phyloP scores from a whole-genome alignment of 257 asterid genomes.

The Solanum lycopersicoides region DNA sequence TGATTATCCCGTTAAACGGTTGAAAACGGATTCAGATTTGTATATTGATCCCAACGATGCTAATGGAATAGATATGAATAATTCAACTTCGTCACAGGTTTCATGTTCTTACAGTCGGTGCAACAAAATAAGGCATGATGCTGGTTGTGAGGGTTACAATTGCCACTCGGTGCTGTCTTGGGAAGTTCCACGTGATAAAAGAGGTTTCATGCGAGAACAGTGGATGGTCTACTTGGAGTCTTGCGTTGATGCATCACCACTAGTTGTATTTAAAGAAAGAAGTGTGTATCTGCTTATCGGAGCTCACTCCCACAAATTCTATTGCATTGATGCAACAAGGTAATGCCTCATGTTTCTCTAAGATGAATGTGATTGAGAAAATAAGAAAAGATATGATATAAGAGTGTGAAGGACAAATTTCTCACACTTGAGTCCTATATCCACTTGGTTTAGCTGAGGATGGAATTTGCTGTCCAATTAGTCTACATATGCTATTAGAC shows the following conservation, averaged over 20 bases:
- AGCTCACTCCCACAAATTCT: slow-evolving; percentile 78
- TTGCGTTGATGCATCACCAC: slow-evolving; percentile 97
- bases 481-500: neutral
- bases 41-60: slow-evolving; percentile 6
- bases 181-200: slow-evolving; percentile 29
- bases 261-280: slow-evolving; percentile 53
- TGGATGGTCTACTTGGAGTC: slow-evolving; percentile 78
- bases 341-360: slow-evolving; percentile 5
- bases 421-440: neutral
- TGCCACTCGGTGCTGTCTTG: slow-evolving; percentile 21
- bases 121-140: slow-evolving; percentile 53
- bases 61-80: slow-evolving; percentile 12
- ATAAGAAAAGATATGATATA: neutral
- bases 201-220: slow-evolving; percentile 35
- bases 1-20: slow-evolving; percentile 30
- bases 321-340: slow-evolving; percentile 67
- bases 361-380: neutral
- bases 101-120: slow-evolving; percentile 67
- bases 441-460: neutral
- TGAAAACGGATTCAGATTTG: slow-evolving; percentile 30
- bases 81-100: slow-evolving; percentile 19
- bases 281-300: slow-evolving; percentile 58
- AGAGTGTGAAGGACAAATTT: neutral
- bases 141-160: slow-evolving; percentile 28
- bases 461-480: neutral